Conservation (phyloP, 169 alveolate genomes). For the Eimeria maxima region DNA sequence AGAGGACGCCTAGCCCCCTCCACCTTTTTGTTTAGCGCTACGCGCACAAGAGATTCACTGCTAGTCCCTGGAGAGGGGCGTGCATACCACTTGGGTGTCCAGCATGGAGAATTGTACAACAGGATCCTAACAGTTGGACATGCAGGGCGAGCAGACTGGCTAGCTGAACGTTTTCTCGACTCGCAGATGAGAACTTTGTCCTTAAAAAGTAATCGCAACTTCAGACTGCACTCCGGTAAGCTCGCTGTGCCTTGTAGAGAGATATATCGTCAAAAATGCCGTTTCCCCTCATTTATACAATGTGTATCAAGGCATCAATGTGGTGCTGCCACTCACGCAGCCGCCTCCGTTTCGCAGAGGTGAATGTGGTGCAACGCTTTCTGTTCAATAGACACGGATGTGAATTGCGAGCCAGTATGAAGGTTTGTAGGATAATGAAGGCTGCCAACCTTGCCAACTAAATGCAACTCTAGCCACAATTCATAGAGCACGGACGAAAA, state of each 20-base stretch:
- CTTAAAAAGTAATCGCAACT: slow-evolving; percentile 75
- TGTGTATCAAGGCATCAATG: too few relatives aligned
- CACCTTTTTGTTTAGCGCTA: slow-evolving; percentile 25
- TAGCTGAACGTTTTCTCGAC: slow-evolving; percentile 82
- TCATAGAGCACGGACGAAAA: background rate
- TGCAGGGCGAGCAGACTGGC: slow-evolving; percentile 82
- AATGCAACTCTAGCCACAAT: background rate
- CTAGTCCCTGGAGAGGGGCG: slow-evolving; percentile 84
- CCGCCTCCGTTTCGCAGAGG: background rate
- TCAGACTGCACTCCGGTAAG: slow-evolving; percentile 83
- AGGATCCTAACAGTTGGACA: slow-evolving; percentile 84
- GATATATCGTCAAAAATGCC: background rate
- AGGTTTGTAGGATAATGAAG: background rate
- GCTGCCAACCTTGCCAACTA: background rate
- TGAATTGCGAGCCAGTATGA: background rate
- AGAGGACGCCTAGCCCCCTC: slow-evolving; percentile 52
- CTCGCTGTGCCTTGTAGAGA: background rate
- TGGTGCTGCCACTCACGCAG: too few relatives aligned
- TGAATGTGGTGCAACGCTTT: background rate
- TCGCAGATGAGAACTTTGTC: slow-evolving; percentile 70
- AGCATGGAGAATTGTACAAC: slow-evolving; percentile 79
- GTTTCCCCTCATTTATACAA: too few relatives aligned
- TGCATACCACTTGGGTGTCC: slow-evolving; percentile 82
- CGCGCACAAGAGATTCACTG: slow-evolving; percentile 77
- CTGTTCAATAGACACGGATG: background rate